Base-by-base conservation (phyloP, 2,329 filamentous ascomycete species). In the Aspergillus phoenicis region DNA sequence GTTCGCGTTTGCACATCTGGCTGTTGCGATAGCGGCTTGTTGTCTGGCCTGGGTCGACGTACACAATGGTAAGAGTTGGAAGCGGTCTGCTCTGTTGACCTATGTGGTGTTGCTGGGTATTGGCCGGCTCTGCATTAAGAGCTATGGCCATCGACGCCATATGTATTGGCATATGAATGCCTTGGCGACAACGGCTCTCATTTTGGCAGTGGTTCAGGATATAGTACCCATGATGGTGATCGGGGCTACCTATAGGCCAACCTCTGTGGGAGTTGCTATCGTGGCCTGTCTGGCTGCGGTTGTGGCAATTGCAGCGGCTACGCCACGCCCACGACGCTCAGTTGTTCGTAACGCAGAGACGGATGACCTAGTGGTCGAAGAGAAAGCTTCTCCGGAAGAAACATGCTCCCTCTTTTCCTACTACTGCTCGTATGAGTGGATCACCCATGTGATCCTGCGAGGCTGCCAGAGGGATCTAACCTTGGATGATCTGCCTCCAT, bases 361-460 rank as follows among this genome's bases (percentile, higher is more conserved):
- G 15, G 52, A 64, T 4, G 62, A 63, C n/a, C 5, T 15, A 1
- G 38, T 49, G 33, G 45, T 54, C 3, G 49, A 60, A 7, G 59
- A 63, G 6, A 60, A 63, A 28, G 45, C 33, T 15, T 74, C 71
- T 6, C 65, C 66, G 0, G 73, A 76, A 59, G 71, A 76, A 60
- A 73, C 71, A 1, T 72, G 72, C 56, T 74, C 71, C 1, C 64
- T 68, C 43, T 69, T 73, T n/a, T 73, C 71, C 5, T 73, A 69
- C 52, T 75, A 72, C 53, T 64, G 71, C 47, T 72, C 72, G 2
- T 76, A 75, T 53, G 73, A 67, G 43, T 76, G 73, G 73, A 63
- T 75, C 24, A 75, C 71, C 3, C 67, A 70, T 33, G 59, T 75
- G 20, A 72, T 75, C 8, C 38, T 72, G 36, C 68, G 66, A 10